A percentile compares a stretch with the other conserved stretches of the same genome.
phyloP scores from a whole-genome alignment of 176 grass and related monocot genomes.

The Lolium multiflorum region DNA sequence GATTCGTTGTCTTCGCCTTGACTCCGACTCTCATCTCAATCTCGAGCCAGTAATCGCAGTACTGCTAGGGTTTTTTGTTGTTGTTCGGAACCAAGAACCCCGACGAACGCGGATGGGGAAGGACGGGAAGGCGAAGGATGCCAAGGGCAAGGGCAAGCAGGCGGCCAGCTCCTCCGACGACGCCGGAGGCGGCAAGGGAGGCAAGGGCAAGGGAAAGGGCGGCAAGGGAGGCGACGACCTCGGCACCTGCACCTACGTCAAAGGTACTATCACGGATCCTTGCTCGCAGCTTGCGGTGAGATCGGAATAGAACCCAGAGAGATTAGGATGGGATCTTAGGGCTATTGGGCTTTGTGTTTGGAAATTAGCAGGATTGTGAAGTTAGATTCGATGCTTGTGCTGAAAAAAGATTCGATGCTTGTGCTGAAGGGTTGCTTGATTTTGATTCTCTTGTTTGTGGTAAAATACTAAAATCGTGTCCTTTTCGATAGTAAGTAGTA shows the following conservation, averaged over 20 bases:
- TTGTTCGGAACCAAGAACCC: slow-evolving; percentile 16
- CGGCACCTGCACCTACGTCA: slow-evolving; percentile 94
- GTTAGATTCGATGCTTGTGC: not conserved
- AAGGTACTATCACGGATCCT: slow-evolving; percentile 53
- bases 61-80: slow-evolving; percentile 36
- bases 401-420: not conserved
- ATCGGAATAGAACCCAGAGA: not conserved
- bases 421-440: not conserved
- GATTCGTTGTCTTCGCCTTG: slow-evolving; percentile 10
- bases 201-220: slow-evolving; percentile 91
- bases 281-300: not conserved
- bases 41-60: slow-evolving; percentile 8
- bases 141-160: slow-evolving; percentile 80
- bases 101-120: slow-evolving; percentile 67
- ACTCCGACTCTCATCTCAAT: not conserved
- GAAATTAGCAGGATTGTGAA: not conserved
- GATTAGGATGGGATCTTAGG: slow-evolving; percentile 9
- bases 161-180: slow-evolving; percentile 60
- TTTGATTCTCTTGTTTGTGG: not conserved
- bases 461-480: not conserved
- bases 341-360: not conserved
- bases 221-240: slow-evolving; percentile 84
- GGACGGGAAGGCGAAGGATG: slow-evolving; percentile 82
- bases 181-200: slow-evolving; percentile 55
- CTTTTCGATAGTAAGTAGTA: not conserved